phyloP scores from a whole-genome alignment of 306 rosid species.

The Inga oerstediana region DNA sequence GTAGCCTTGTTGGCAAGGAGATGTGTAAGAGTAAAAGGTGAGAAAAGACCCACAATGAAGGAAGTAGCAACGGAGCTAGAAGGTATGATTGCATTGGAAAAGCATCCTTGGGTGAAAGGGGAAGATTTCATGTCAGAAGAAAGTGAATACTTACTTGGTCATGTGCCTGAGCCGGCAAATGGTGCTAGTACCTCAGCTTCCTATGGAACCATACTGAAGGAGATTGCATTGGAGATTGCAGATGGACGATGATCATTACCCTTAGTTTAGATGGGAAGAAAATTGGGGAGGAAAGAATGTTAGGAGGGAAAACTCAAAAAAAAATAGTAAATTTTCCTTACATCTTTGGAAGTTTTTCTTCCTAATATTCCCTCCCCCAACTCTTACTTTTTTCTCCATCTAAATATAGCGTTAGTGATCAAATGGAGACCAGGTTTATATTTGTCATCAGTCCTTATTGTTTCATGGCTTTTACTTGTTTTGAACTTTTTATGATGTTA shows the following conservation, averaged over 20 bases:
- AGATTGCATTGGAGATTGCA: conserved; percentile 1
- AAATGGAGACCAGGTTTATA: no score
- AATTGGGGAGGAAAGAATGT: no score
- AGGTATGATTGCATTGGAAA: not conserved
- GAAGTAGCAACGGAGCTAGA: not conserved
- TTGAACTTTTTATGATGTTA: not conserved
- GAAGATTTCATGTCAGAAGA: not conserved
- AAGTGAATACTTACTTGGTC: not conserved
- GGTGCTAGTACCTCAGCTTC: not conserved
- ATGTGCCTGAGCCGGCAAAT: not conserved
- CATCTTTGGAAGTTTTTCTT: no score
- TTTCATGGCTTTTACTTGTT: not conserved
- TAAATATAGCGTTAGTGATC: no score
- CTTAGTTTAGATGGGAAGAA: no score
- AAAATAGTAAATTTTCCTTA: no score
- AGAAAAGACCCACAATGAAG: not conserved
- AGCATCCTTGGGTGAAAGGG: not conserved
- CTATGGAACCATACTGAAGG: not conserved
- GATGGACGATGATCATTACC: not conserved
- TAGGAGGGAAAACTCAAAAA: no score
- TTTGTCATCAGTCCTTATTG: no score
- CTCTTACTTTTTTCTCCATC: no score
- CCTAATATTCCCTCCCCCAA: no score
- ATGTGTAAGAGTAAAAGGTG: not conserved
- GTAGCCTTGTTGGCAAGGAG: not conserved